Base-by-base conservation (phyloP, 1,139 yeast genomes). In the Diutina rugosa region DNA sequence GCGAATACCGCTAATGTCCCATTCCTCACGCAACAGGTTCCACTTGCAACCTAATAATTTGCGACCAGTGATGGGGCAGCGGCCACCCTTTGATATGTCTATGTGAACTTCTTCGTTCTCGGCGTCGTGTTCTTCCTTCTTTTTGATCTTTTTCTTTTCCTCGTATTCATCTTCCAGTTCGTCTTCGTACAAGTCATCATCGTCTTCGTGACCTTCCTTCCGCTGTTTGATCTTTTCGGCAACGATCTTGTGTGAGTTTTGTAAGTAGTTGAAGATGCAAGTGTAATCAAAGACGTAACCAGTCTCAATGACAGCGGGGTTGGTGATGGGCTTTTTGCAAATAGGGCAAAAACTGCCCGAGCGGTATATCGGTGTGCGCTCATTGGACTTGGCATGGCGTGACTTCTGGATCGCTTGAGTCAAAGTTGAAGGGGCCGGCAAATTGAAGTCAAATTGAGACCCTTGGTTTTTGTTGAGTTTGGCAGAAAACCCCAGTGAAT, bases 201-300 rank as follows among this genome's bases (percentile, higher is more conserved):
- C 29, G 9, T 28, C 14, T 21, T 58, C 56, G 3, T 52, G 57
- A 7, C 53, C 53, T 32, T 49, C 41, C 14, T 49, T 49, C 21
- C 53, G 53, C 10, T 56, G 56, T 29, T 60, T 60, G 14, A 59
- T 49, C 55, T 63, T 67, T 48, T 65, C 65, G 4, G 68, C 64
- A 8, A 72, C 72, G 5, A 72, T 62, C 46, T 72, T 72, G 59
- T 76, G 79, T 1, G 80, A 76, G 57, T 73, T 70, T 45, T 78
- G 76, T 55, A 91, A 74, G 64, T 82, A 81, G 57, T 81, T 79
- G 65, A 82, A 82, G 26, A 91, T 90, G 68, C 99, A 93, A 12
- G 90, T 81, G 67, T 91, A 91, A 68, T 97, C 91, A 62, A 87
- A 88, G 0, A 90, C 96, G 61, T 84, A 83, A 0, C 99, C 99